phyloP scores from a whole-genome alignment of 495 filamentous ascomycete genomes.

The Evansstolkia leycettana region DNA sequence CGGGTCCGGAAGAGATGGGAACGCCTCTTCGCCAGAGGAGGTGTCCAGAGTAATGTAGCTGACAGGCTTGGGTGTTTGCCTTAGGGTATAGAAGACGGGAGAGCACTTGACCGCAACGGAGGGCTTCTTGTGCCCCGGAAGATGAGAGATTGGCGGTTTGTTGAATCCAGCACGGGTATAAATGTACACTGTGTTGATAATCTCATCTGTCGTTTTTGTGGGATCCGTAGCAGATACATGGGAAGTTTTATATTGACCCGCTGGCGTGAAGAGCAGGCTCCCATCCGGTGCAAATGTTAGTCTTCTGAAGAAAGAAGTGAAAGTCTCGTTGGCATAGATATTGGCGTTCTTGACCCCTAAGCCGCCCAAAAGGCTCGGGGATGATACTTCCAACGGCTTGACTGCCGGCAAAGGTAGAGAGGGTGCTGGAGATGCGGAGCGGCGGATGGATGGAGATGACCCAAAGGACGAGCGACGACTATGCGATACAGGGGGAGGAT shows the following conservation, averaged over 20 bases:
- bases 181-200: conserved; percentile 96
- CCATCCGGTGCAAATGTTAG: conserved; percentile 93
- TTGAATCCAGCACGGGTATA: conserved; percentile 95
- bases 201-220: conserved; percentile 62
- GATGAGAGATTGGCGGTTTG: conserved; percentile 92
- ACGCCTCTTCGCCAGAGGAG: conserved; percentile 71
- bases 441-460: conserved; percentile 68
- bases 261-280: conserved; percentile 88
- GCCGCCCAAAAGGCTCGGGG: conserved; percentile 46
- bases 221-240: conserved; percentile 55
- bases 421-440: conserved; percentile 90
- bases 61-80: conserved; percentile 53
- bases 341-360: conserved; percentile 70
- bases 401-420: conserved; percentile 92
- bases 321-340: conserved; percentile 93
- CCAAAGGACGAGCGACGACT: conserved; percentile 93
- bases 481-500: conserved; percentile 83
- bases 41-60: conserved; percentile 92
- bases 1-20: conserved; percentile 73
- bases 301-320: conserved; percentile 93
- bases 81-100: conserved; percentile 73
- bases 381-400: conserved; percentile 86
- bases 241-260: conserved; percentile 85
- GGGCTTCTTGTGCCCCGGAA: conserved; percentile 96
- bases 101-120: conserved; percentile 95